Percentiles rank a stretch among this genome's conserved stretches.
Evolutionary conservation across 805 yeast species (phyloP).

Genomic region (Zygosaccharomyces bailii): DNA sequence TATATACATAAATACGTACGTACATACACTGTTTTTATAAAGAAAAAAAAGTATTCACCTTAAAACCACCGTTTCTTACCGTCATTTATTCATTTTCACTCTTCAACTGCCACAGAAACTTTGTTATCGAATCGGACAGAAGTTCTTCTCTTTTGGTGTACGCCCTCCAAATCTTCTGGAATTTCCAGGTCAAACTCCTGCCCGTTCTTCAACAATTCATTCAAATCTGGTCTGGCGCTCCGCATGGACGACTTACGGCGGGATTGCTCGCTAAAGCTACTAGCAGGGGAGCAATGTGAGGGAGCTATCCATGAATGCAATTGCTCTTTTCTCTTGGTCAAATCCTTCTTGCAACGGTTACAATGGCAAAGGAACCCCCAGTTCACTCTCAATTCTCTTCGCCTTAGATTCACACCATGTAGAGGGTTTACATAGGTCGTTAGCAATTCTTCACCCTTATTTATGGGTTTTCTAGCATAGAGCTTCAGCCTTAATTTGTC

Average conservation of each 20-base stretch:
- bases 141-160: constrained; percentile 47
- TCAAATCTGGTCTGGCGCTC: constrained; percentile 39
- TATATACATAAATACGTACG: neutral
- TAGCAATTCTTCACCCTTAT: constrained; percentile 62
- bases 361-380: constrained; percentile 81
- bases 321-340: constrained; percentile 15
- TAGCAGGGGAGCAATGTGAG: neutral
- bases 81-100: constrained; percentile 13
- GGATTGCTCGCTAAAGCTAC: neutral
- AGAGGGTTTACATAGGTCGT: constrained; percentile 69
- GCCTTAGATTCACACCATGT: constrained; percentile 59
- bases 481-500: constrained; percentile 52
- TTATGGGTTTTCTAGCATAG: constrained; percentile 54
- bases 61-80: neutral
- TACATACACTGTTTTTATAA: neutral
- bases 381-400: constrained; percentile 60
- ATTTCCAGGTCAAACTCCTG: constrained; percentile 48
- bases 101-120: constrained; percentile 50
- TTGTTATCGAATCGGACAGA: constrained; percentile 64
- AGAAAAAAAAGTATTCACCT: constrained; percentile 5
- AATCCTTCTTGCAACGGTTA: constrained; percentile 58
- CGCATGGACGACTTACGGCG: constrained; percentile 36
- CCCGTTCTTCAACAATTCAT: constrained; percentile 45
- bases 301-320: neutral
- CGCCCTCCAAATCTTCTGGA: constrained; percentile 35